phyloP scores from a whole-genome alignment of 2,329 filamentous ascomycete genomes.

The Ilyonectria robusta region DNA sequence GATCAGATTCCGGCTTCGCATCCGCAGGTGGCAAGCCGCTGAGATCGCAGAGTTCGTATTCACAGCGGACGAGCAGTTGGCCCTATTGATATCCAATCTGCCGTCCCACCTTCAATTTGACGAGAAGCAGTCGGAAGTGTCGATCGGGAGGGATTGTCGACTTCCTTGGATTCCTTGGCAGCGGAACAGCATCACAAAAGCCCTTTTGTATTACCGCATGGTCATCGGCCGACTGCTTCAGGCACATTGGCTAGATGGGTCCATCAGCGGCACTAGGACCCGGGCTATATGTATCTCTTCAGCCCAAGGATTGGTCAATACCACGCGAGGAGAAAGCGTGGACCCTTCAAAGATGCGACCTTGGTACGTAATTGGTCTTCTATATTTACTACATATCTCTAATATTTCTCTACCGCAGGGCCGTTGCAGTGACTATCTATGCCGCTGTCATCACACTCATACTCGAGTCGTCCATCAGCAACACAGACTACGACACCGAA shows the following conservation, averaged over 20 bases:
- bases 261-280: not conserved
- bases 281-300: conserved; percentile 8
- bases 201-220: conserved; percentile 8
- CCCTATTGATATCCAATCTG: not conserved
- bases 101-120: conserved; percentile 3
- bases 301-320: conserved; percentile 8
- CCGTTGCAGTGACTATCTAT: not conserved
- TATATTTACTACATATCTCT: not conserved
- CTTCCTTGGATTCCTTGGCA: conserved; percentile 7
- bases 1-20: not conserved
- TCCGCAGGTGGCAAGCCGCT: not conserved
- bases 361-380: not conserved
- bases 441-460: not conserved
- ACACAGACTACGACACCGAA: not conserved
- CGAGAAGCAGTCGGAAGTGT: not conserved
- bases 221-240: conserved; percentile 6
- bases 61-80: conserved; percentile 7
- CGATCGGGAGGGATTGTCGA: not conserved
- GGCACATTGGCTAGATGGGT: conserved; percentile 6
- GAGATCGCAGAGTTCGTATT: conserved; percentile 9
- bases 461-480: not conserved
- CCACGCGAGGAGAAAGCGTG: not conserved
- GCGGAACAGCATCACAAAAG: conserved; percentile 1
- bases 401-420: not conserved
- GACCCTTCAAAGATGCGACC: conserved; percentile 10